Percentiles rank a stretch among this genome's conserved stretches.
Conservation (phyloP, 2,329 filamentous ascomycete species). For the Cladosporium phlei region DNA sequence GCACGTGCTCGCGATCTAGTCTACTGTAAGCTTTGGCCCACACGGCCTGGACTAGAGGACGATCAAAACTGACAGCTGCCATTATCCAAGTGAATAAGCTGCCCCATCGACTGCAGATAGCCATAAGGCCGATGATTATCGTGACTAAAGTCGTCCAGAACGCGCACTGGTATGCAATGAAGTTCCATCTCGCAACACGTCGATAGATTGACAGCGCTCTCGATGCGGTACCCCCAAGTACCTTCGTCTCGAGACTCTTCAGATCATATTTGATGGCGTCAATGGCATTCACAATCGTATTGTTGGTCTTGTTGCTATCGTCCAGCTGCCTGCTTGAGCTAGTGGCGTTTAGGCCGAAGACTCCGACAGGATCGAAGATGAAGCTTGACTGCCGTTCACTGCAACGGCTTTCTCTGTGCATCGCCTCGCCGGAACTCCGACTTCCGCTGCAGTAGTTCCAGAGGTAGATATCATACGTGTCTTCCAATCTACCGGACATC, state of each 20-base stretch:
- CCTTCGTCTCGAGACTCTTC: conserved; percentile 26
- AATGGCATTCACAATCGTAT: conserved; percentile 29
- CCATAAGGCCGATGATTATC: conserved; percentile 73
- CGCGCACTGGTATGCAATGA: conserved; percentile 72
- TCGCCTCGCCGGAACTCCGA: conserved; percentile 39
- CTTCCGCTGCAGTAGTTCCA: conserved; percentile 78
- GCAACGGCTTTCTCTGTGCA: conserved; percentile 57
- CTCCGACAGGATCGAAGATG: conserved; percentile 67
- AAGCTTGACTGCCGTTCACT: conserved; percentile 68
- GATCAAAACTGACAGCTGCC: conserved; percentile 59
- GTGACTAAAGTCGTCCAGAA: conserved; percentile 65
- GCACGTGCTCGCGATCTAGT: too few relatives aligned
- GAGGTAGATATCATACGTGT: conserved; percentile 75
- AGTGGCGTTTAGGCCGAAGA: conserved; percentile 57
- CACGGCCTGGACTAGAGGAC: too few relatives aligned
- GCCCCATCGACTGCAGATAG: conserved; percentile 75
- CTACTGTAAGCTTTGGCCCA: too few relatives aligned
- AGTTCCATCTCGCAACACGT: conserved; percentile 73
- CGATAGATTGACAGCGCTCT: conserved; percentile 68
- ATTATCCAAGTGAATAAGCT: conserved; percentile 79
- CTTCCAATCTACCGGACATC: conserved; percentile 50
- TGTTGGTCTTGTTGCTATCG: conserved; percentile 17
- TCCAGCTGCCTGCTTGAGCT: conserved; percentile 26
- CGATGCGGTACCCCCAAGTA: conserved; percentile 62
- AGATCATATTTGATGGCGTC: conserved; percentile 51